Conservation (phyloP, 2,329 filamentous ascomycete species). For the Colletotrichum tanaceti region DNA sequence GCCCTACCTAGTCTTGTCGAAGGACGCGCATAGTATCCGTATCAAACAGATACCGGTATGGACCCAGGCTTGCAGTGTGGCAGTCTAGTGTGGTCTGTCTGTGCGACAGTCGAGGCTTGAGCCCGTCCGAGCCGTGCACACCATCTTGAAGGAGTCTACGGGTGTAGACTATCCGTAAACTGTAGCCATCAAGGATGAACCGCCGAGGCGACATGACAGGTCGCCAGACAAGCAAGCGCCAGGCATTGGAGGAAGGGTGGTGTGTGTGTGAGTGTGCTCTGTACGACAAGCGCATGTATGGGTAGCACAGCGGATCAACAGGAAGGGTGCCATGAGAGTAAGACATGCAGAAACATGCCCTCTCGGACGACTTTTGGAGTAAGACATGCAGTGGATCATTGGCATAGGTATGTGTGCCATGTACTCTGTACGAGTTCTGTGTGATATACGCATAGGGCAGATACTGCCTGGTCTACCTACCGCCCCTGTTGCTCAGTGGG, state of each 20-base stretch:
- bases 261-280: conserved; percentile 42
- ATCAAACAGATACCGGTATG: conserved; percentile 1
- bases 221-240: conserved; percentile 38
- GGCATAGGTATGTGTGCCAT: conserved; percentile 43
- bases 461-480: conserved; percentile 13
- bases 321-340: conserved; percentile 42
- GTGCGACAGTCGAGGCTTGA: conserved; percentile 8
- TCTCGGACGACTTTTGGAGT: conserved; percentile 49
- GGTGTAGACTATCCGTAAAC: too few relatives aligned
- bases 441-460: conserved; percentile 27
- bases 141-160: background rate
- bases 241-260: conserved; percentile 35
- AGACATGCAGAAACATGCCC: conserved; percentile 51
- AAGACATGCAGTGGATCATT: conserved; percentile 53
- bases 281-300: conserved; percentile 41
- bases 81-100: conserved; percentile 1
- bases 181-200: conserved; percentile 22
- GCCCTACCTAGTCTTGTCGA: conserved; percentile 5
- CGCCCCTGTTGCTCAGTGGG: background rate
- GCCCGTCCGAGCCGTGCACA: conserved; percentile 10
- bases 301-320: conserved; percentile 41
- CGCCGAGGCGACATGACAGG: conserved; percentile 16
- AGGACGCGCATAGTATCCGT: conserved; percentile 12
- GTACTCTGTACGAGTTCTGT: too few relatives aligned
- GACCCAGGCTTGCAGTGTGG: background rate